Evolutionary conservation across 306 rosid genomes (phyloP), one percentile per base, ranked within the genome.

Genomic region (Arachis stenosperma): DNA sequence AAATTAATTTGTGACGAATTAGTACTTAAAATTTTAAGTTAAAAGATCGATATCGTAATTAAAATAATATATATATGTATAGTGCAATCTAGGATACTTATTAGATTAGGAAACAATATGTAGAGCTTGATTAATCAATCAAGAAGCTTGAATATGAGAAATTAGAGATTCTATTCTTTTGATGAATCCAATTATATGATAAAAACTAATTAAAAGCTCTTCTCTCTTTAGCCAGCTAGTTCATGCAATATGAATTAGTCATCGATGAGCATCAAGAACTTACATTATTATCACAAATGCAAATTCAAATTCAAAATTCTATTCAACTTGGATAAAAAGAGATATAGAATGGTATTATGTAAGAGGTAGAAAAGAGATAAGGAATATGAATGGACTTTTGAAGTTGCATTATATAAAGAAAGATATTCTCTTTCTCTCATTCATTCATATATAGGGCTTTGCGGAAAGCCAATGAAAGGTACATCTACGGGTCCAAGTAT

Each of bases 401-500:
- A 58, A 39, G 75, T 75, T 62, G 86, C 86, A 84, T 78, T 75
- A 82, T 61, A 73, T 47, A 82, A 82, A 77, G 59, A 71, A 64
- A 65, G 70, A 84, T 89, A 86, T 88, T 89, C 91, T 76, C 67
- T 37, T 78, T 33, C 4, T 33, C 4, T 33, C 4, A 2, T 33
- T 33, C 37, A 22, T 22, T 33, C 37, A 33, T 33, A 2, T 4
- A 33, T 33, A 33, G 64, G 83, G 77, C 89, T 82, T 86, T 89
- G 84, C 67, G 77, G 85, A 89, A 90, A 92, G 98, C 69, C 68
- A 66, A 64, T 73, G 87, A 88, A 67, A 80, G 88, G 57, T 74
- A 82, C 86, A 74, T 83, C 82, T 84, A 83, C 82, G 91, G 94
- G 89, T 84, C 39, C 77, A 82, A 88, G 83, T 73, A 70, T 75